These are phyloP conservation scores for Collariella sp. DNA, from an alignment of 495 filamentous ascomycete genomes.

Conservation along the genomic window DNA sequence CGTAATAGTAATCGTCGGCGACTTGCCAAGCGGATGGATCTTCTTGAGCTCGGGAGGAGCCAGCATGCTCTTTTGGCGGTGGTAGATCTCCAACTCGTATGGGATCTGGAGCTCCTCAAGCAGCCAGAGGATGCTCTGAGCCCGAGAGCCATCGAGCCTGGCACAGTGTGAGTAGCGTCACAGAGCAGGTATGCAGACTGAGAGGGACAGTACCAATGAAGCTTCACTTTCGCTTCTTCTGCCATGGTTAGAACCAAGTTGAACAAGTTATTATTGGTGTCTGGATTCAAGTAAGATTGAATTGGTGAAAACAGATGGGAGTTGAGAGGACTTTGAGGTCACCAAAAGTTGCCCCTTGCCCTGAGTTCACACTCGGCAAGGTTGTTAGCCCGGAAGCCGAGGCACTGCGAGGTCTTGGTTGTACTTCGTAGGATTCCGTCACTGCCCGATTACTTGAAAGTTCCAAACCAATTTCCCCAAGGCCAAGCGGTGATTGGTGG, in stretches of 20 bases:
- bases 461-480: too few relatives aligned
- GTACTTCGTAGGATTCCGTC: too few relatives aligned
- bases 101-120: conserved; percentile 71
- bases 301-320: too few relatives aligned
- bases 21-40: conserved; percentile 76
- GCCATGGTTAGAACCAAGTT: conserved; percentile 15
- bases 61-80: conserved; percentile 46
- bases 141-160: conserved; percentile 68
- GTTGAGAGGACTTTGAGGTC: too few relatives aligned
- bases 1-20: conserved; percentile 59
- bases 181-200: background rate
- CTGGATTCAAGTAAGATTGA: background rate
- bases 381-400: too few relatives aligned
- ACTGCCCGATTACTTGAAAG: too few relatives aligned
- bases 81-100: conserved; percentile 69
- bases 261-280: background rate
- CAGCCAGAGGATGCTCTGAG: conserved; percentile 79
- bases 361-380: too few relatives aligned
- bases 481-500: too few relatives aligned
- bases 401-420: too few relatives aligned
- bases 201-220: conserved; percentile 56
- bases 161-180: conserved; percentile 6
- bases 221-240: conserved; percentile 54
- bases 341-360: too few relatives aligned
- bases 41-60: conserved; percentile 65